Base-by-base conservation (phyloP, 2,329 filamentous ascomycete species). In the Epichloe sibirici region DNA sequence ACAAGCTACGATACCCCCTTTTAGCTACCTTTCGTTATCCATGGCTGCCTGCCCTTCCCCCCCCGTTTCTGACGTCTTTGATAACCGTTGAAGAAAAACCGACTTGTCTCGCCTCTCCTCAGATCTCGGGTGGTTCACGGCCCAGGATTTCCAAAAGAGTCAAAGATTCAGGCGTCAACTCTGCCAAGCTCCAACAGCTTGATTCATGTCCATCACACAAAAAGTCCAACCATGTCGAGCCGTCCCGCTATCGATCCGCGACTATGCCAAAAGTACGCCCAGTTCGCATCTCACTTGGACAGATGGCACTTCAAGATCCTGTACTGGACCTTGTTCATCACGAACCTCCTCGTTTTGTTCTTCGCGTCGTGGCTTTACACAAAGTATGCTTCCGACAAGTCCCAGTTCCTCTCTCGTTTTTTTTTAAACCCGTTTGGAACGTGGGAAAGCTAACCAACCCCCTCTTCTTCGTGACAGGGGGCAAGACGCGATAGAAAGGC, bases 281-380 rank as follows among this genome's bases (percentile, higher is more conserved):
- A 64, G 44, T 76, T 76, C 57, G 71, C 74, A 31, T 62, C 68
- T 5, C 61, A 71, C 53, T 61, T 76, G 55, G 65, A 64, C 11
- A 59, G 69, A 49, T 62, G 63, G 59, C 65, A 75, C 56, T 74
- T 74, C 55, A 71, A 72, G 55, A 58, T 69, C 12, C 63, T 76
- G 25, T 77, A 74, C 62, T 77, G 73, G 73, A 56, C 61, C 11
- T 55, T 77, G 48, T 77, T 76, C 57, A 57, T 68, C 25, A 59
- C 66, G 17, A 74, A 75, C 50, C 57, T 76, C 0, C 47, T 71
- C 8, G 60, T 76, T 15, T 65, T 77, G 28, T 76, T 73, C 49
- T 53, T 71, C 12, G 68, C 69, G 8, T 73, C 74, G 1, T 71
- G 68, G 61, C 60, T 63, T 11, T 73, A 70, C 46, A 71, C 60